These are phyloP conservation scores for Teunomyces aglyptinius DNA, from an alignment of 805 yeast genomes.

Conservation along the genomic window DNA sequence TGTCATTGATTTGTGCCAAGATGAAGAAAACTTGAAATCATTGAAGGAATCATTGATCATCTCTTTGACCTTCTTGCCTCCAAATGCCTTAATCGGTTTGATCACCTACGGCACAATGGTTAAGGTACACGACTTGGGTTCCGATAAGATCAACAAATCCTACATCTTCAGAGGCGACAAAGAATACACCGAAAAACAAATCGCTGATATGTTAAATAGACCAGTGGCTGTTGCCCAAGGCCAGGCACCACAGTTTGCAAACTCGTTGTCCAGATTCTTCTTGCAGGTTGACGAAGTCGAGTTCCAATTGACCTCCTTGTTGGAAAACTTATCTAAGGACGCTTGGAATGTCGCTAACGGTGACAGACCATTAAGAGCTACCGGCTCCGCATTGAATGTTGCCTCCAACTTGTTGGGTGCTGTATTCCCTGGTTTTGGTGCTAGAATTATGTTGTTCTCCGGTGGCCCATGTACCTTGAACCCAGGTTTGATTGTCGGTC, in stretches of 20 bases:
- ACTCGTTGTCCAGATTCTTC: constrained; percentile 57
- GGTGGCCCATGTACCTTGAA: constrained; percentile 95
- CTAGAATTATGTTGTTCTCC: constrained; percentile 84
- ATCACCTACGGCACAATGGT: constrained; percentile 89
- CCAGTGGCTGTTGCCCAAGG: constrained; percentile 26
- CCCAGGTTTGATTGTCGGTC: constrained; percentile 92
- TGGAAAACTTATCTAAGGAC: constrained; percentile 75
- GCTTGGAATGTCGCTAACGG: constrained; percentile 89
- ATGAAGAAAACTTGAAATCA: constrained; percentile 79
- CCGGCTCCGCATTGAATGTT: constrained; percentile 88
- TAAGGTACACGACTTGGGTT: constrained; percentile 77
- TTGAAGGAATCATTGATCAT: constrained; percentile 77
- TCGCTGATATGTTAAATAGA: constrained; percentile 50
- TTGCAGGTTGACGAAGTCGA: constrained; percentile 76
- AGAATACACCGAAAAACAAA: constrained; percentile 73
- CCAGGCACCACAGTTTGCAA: constrained; percentile 23
- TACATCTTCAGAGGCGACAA: constrained; percentile 87
- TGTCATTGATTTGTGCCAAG: constrained; percentile 87
- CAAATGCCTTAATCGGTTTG: constrained; percentile 83
- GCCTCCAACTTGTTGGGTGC: constrained; percentile 82
- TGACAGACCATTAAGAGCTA: constrained; percentile 83
- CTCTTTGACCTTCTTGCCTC: constrained; percentile 78
- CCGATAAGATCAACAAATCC: constrained; percentile 65
- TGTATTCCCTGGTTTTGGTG: constrained; percentile 80
- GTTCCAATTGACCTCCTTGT: constrained; percentile 72